phyloP scores from a whole-genome alignment of 305 asterid genomes.

The Solanum hybrid region DNA sequence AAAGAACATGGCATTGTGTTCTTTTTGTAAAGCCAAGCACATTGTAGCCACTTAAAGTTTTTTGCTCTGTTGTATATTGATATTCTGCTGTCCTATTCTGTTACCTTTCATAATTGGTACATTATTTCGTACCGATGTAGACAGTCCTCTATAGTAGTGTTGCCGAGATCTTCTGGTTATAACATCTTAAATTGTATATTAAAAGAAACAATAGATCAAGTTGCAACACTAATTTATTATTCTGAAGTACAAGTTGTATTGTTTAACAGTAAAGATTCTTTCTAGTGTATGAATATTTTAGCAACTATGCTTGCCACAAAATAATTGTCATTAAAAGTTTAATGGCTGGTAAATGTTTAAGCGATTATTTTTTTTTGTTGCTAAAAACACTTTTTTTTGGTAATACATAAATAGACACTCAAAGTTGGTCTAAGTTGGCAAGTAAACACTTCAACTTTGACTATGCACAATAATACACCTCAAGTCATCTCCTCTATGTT shows the following conservation, averaged over 20 bases:
- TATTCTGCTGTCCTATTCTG: neutral
- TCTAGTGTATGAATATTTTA: too few species aligned
- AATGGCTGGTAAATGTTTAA: too few species aligned
- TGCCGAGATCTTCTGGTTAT: too few species aligned
- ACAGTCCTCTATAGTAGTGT: neutral
- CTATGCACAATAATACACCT: neutral
- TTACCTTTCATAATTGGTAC: too few species aligned
- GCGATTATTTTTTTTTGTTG: too few species aligned
- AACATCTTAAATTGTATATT: neutral
- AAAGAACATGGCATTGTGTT: neutral
- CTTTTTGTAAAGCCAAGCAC: neutral
- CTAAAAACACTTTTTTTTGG: too few species aligned
- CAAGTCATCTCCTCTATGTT: neutral
- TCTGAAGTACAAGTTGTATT: neutral
- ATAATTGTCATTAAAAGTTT: too few species aligned
- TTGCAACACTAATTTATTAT: neutral
- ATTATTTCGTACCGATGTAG: neutral
- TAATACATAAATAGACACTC: too few species aligned
- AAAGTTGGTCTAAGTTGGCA: too few species aligned
- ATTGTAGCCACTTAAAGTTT: neutral
- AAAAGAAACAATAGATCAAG: neutral
- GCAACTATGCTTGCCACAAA: too few species aligned
- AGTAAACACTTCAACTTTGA: neutral
- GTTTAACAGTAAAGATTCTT: neutral
- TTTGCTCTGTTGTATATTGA: neutral